These are phyloP conservation scores for Fusarium coicis DNA, from an alignment of 2,329 filamentous ascomycete genomes.

Conservation along the genomic window DNA sequence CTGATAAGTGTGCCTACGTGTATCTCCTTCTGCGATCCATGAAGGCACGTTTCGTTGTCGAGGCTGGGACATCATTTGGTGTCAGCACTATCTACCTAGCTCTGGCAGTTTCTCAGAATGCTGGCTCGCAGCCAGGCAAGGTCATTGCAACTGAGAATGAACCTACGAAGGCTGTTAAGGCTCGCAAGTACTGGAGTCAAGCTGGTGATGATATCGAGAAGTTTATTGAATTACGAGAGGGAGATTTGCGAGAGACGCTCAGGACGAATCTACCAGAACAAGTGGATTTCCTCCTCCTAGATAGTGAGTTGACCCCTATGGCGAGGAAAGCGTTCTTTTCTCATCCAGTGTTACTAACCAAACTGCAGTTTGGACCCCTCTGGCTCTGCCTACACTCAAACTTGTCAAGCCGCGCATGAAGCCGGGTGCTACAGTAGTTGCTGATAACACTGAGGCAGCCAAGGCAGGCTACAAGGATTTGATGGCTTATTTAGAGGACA, in stretches of 20 bases:
- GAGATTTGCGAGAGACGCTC: conserved; percentile 65
- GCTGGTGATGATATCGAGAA: conserved; percentile 60
- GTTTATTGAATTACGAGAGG: conserved; percentile 66
- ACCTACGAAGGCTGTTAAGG: conserved; percentile 60
- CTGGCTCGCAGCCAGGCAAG: conserved; percentile 35
- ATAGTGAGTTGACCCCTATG: conserved; percentile 60
- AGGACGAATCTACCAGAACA: conserved; percentile 56
- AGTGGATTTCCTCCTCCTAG: conserved; percentile 68
- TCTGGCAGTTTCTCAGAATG: conserved; percentile 64
- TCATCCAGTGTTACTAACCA: neutral
- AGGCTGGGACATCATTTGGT: conserved; percentile 71
- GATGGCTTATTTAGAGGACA: conserved; percentile 56
- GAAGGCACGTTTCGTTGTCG: conserved; percentile 63
- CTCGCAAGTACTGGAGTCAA: conserved; percentile 64
- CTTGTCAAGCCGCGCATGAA: conserved; percentile 57
- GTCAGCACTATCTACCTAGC: conserved; percentile 72
- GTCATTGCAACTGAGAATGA: conserved; percentile 73
- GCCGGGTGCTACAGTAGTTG: conserved; percentile 59
- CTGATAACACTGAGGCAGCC: conserved; percentile 59
- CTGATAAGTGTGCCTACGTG: conserved; percentile 66
- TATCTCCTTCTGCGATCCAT: conserved; percentile 64
- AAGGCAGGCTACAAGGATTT: conserved; percentile 59
- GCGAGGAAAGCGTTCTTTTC: neutral
- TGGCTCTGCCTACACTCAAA: conserved; percentile 64
- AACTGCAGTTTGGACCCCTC: conserved; percentile 63